Conservation (phyloP, 2,329 filamentous ascomycete species). For the Aspergillus proliferans region DNA sequence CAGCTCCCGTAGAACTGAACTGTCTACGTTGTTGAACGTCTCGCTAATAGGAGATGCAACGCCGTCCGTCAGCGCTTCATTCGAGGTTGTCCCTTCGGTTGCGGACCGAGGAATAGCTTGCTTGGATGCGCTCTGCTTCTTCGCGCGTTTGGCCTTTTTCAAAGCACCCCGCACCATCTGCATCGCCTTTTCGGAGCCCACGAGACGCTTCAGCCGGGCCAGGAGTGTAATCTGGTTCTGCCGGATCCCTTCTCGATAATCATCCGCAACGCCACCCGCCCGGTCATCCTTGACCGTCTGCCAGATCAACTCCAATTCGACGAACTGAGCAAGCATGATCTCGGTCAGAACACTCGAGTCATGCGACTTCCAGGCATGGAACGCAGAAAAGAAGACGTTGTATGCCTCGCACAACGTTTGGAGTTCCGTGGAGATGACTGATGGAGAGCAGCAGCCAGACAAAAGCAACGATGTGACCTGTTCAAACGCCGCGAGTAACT, state of each 20-base stretch:
- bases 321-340: slow-evolving; percentile 61
- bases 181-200: slow-evolving; percentile 55
- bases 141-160: slow-evolving; percentile 51
- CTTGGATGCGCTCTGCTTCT: slow-evolving; percentile 46
- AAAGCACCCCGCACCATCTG: slow-evolving; percentile 55
- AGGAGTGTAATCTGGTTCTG: slow-evolving; percentile 60
- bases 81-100: slow-evolving; percentile 25
- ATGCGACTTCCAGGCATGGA: slow-evolving; percentile 60
- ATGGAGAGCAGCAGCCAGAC: slow-evolving; percentile 31
- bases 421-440: slow-evolving; percentile 42
- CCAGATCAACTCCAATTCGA: slow-evolving; percentile 61
- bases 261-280: slow-evolving; percentile 55
- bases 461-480: slow-evolving; percentile 46
- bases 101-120: slow-evolving; percentile 54
- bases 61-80: slow-evolving; percentile 31
- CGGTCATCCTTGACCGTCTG: slow-evolving; percentile 60
- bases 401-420: slow-evolving; percentile 51
- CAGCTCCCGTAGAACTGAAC: slow-evolving; percentile 27
- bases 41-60: slow-evolving; percentile 36
- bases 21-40: slow-evolving; percentile 33
- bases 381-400: slow-evolving; percentile 55
- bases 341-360: slow-evolving; percentile 58
- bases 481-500: slow-evolving; percentile 53
- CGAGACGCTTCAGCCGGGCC: slow-evolving; percentile 56
- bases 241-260: slow-evolving; percentile 60